Conservation (phyloP, 495 filamentous ascomycete species). For the Tuber brumale region DNA sequence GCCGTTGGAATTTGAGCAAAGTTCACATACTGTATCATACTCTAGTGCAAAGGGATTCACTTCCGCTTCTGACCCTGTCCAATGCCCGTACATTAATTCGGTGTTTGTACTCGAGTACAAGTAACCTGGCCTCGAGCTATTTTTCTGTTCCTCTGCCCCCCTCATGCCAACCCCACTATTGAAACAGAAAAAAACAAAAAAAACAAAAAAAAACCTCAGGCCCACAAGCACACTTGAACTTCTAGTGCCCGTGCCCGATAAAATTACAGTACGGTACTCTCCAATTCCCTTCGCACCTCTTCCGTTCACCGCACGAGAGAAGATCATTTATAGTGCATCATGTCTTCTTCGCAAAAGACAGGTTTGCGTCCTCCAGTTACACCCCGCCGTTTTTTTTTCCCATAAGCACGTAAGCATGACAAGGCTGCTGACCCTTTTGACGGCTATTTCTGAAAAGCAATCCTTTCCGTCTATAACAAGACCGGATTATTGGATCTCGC, state of each 20-base stretch:
- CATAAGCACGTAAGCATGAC: background rate
- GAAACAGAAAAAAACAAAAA: background rate
- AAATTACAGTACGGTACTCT: too few species aligned
- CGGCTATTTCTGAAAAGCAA: conserved; percentile 54
- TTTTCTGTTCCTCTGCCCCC: background rate
- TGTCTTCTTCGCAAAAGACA: conserved; percentile 22
- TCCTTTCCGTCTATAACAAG: conserved; percentile 98
- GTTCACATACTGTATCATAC: background rate
- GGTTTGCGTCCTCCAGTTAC: conserved; percentile 10
- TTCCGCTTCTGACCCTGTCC: background rate
- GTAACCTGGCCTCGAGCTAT: conserved; percentile 2
- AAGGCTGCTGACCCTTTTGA: conserved; percentile 3
- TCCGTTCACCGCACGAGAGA: background rate
- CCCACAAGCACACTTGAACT: background rate
- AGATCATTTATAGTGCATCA: background rate
- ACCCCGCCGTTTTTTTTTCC: conserved; percentile 8
- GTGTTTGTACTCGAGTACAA: too few species aligned
- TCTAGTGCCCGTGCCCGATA: background rate
- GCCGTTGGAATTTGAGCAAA: background rate
- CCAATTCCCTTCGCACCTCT: background rate
- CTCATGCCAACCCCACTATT: background rate
- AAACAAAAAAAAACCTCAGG: background rate
- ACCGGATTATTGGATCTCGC: conserved; percentile 91
- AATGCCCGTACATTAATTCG: background rate
- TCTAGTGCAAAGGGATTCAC: background rate